These are phyloP conservation scores for Thymus quinquecostatus DNA, from an alignment of 257 asterid species.

Conservation along the genomic window DNA sequence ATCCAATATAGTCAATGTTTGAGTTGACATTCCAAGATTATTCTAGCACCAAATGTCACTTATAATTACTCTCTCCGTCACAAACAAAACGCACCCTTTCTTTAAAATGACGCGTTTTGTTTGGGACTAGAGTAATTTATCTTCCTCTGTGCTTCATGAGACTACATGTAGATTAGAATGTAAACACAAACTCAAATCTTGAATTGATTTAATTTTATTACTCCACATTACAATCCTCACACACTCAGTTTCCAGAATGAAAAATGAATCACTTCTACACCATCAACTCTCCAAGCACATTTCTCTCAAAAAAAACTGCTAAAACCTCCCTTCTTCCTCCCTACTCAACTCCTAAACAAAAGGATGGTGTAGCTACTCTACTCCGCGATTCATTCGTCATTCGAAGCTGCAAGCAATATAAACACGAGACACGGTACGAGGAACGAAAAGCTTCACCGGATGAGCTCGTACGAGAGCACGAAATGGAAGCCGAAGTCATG, in stretches of 20 bases:
- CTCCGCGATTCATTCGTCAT: conserved; percentile 45
- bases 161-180: background rate
- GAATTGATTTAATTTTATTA: background rate
- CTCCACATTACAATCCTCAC: conserved; percentile 20
- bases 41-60: no score
- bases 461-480: conserved; percentile 59
- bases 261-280: conserved; percentile 43
- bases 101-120: no score
- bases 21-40: no score
- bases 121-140: background rate
- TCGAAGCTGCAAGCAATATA: conserved; percentile 29
- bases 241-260: conserved; percentile 36
- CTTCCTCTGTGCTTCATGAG: background rate
- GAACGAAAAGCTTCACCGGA: conserved; percentile 9
- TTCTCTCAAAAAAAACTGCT: conserved; percentile 7
- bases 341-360: background rate
- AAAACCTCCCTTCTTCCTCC: background rate
- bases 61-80: no score
- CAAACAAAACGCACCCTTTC: no score
- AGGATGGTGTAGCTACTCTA: no score
- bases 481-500: conserved; percentile 73
- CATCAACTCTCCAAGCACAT: background rate
- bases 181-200: background rate
- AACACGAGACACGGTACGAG: background rate
- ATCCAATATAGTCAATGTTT: no score